Conservation (phyloP, 164 flowering plant species). For the Kalanchoe fedtschenkoi region DNA sequence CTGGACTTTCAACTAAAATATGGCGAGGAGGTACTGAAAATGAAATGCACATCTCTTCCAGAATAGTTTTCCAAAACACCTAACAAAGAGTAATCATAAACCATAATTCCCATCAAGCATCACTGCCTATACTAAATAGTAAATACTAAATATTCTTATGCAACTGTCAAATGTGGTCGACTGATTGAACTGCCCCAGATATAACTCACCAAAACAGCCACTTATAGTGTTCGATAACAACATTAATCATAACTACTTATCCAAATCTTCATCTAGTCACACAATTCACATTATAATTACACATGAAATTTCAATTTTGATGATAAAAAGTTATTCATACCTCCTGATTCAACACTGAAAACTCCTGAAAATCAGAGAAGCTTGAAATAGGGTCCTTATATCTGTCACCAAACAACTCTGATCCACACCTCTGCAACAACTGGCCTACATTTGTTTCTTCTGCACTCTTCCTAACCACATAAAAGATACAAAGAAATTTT, state of each 20-base stretch:
- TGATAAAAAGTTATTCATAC: conserved; percentile 17
- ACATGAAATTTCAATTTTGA: not conserved
- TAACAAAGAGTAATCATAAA: conserved; percentile 17
- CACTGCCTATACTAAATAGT: not conserved
- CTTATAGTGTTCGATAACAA: too few species aligned
- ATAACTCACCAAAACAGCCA: too few species aligned
- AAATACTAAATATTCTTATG: not conserved
- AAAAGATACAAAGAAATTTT: not conserved
- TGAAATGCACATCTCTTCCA: conserved; percentile 52
- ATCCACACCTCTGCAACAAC: conserved; percentile 56
- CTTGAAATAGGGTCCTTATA: conserved; percentile 75
- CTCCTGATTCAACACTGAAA: conserved; percentile 81
- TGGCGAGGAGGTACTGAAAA: conserved; percentile 69
- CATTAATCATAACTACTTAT: not conserved
- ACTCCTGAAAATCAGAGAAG: conserved; percentile 71
- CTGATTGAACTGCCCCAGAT: not conserved
- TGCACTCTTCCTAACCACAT: conserved; percentile 42
- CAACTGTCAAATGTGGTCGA: not conserved
- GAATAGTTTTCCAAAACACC: conserved; percentile 68
- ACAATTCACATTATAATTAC: too few species aligned
- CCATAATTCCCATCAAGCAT: not conserved
- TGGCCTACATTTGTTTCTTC: conserved; percentile 55
- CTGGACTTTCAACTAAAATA: conserved; percentile 35
- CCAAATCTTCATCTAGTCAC: too few species aligned
- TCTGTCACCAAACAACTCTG: conserved; percentile 46